Evolutionary conservation across 345 rosid genomes (phyloP).

Genomic region (Bretschneidera sinensis): DNA sequence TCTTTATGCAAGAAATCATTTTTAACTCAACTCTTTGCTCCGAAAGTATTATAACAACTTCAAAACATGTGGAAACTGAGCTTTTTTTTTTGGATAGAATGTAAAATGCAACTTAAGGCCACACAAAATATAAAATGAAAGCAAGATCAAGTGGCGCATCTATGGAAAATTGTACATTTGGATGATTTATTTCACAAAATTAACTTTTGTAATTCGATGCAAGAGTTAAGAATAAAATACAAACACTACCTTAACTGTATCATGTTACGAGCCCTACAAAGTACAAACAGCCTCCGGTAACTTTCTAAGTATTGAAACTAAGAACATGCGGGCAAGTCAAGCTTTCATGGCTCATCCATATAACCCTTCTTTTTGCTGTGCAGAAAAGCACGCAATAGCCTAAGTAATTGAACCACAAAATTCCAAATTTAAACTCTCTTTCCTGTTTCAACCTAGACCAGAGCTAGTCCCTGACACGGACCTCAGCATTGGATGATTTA

Average conservation of each 20-base stretch:
- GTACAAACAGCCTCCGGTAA: not conserved
- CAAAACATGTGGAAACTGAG: too few species aligned
- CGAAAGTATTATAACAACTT: too few species aligned
- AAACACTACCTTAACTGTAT: not conserved
- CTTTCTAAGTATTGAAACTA: not conserved
- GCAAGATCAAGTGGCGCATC: too few species aligned
- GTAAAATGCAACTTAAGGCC: too few species aligned
- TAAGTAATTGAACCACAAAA: not conserved
- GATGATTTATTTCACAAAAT: not conserved
- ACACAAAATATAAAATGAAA: too few species aligned
- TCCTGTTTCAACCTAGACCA: conserved; percentile 46
- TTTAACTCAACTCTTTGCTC: too few species aligned
- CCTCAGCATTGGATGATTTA: conserved; percentile 64
- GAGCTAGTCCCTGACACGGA: conserved; percentile 58
- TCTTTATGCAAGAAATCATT: too few species aligned
- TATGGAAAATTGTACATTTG: too few species aligned
- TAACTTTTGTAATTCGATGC: not conserved
- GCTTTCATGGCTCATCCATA: not conserved
- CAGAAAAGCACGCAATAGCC: not conserved
- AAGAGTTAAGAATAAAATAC: not conserved
- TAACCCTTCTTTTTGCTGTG: not conserved
- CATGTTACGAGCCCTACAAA: not conserved
- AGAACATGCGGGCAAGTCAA: not conserved
- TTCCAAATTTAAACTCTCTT: not conserved
- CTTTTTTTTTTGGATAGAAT: too few species aligned